These are phyloP conservation scores for Camelina sativa DNA, from an alignment of 345 rosid genomes.

Conservation along the genomic window DNA sequence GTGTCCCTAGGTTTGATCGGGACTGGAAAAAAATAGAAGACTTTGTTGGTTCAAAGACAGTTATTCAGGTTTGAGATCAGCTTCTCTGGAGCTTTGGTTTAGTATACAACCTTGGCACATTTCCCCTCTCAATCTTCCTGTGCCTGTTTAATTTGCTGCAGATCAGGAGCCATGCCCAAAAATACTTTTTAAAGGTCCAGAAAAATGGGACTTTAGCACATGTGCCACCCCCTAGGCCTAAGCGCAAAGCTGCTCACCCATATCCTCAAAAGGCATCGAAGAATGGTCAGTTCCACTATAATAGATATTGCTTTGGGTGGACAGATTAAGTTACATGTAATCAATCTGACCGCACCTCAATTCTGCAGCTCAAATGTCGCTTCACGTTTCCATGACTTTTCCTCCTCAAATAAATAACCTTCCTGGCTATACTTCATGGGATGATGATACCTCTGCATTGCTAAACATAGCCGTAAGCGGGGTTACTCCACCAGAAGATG, in stretches of 20 bases:
- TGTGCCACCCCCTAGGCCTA: conserved; percentile 90
- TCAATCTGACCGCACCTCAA: neutral
- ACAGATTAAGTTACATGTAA: neutral
- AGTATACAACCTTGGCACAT: neutral
- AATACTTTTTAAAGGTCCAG: conserved; percentile 83
- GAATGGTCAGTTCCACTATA: conserved; percentile 51
- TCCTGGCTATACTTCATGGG: conserved; percentile 50
- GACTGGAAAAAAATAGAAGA: conserved; percentile 96
- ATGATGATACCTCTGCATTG: conserved; percentile 63
- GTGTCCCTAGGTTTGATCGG: conserved; percentile 90
- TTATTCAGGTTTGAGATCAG: conserved; percentile 67
- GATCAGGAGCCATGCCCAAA: conserved; percentile 95
- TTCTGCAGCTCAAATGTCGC: conserved; percentile 54
- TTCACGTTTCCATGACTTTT: conserved; percentile 56
- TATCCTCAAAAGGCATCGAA: conserved; percentile 92
- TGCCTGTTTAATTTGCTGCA: conserved; percentile 37
- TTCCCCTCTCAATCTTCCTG: neutral
- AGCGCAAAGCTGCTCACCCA: conserved; percentile 92
- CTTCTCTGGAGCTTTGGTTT: conserved; percentile 13
- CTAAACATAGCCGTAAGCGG: conserved; percentile 40
- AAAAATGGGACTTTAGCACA: conserved; percentile 83
- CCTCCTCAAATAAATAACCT: conserved; percentile 50
- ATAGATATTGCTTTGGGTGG: conserved; percentile 22
- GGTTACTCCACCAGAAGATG: conserved; percentile 37
- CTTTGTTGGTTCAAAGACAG: conserved; percentile 86